Conservation (phyloP, 441 rosid genomes). For the Corymbia calophylla region DNA sequence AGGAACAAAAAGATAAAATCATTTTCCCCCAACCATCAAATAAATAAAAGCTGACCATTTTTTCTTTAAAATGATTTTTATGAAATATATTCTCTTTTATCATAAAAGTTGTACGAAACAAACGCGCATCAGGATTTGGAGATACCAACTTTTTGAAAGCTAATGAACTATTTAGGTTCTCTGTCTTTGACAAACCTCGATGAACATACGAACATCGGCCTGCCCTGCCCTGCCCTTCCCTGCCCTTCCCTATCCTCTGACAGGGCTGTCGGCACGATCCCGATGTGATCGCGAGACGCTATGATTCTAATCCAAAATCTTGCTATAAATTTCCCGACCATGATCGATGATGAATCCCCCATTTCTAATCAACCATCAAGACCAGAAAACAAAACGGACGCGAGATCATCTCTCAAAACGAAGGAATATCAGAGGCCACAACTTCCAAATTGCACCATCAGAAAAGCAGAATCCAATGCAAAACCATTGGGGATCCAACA, state of each 20-base stretch:
- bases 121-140: not conserved
- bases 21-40: not conserved
- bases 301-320: not conserved
- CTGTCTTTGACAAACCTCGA: not conserved
- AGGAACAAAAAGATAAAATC: no score
- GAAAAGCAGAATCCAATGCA: not conserved
- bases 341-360: not conserved
- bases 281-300: not conserved
- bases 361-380: not conserved
- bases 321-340: not conserved
- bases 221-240: not conserved
- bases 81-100: not conserved
- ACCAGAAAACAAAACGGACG: not conserved
- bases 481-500: not conserved
- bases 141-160: not conserved
- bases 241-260: not conserved
- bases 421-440: not conserved
- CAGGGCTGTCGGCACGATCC: not conserved
- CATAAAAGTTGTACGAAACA: not conserved
- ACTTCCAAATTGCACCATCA: not conserved
- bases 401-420: not conserved
- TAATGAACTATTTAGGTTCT: not conserved
- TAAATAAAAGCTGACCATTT: no score
- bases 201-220: not conserved
- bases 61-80: no score